These are phyloP conservation scores for Prorocentrum cordatum DNA, from an alignment of 169 alveolate species.

Conservation along the genomic window DNA sequence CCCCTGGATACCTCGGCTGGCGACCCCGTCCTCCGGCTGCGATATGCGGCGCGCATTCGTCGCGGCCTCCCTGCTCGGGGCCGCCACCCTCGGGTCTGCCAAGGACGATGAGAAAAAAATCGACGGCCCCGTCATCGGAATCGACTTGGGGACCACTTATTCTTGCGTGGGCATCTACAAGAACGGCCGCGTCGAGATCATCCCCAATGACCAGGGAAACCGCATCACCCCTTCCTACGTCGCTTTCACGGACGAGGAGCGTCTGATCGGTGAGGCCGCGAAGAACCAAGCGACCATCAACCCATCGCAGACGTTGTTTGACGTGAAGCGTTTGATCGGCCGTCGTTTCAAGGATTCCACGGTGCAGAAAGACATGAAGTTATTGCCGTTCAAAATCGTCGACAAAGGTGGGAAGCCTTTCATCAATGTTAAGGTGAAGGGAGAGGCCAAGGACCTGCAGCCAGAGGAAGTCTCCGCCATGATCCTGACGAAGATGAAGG, in stretches of 20 bases:
- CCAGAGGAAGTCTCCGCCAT: constrained; percentile 95
- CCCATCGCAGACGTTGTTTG: constrained; percentile 93
- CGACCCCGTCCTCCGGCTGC: no score
- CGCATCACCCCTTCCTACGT: constrained; percentile 97
- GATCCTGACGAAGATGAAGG: constrained; percentile 94
- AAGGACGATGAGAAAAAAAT: not conserved
- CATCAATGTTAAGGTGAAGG: constrained; percentile 84
- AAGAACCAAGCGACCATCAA: constrained; percentile 94
- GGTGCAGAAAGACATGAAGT: constrained; percentile 90
- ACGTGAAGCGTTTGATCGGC: constrained; percentile 97
- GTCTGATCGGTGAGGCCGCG: constrained; percentile 96
- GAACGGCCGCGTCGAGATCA: constrained; percentile 93
- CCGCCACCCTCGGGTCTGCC: not conserved
- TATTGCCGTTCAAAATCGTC: constrained; percentile 86
- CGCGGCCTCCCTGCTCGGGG: no score
- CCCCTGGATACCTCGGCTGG: no score
- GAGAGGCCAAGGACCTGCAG: constrained; percentile 85
- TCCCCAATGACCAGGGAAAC: constrained; percentile 83
- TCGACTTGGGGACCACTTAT: constrained; percentile 96
- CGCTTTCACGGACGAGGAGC: constrained; percentile 91
- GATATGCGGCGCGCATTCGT: no score
- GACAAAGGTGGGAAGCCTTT: constrained; percentile 81
- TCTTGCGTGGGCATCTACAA: constrained; percentile 94
- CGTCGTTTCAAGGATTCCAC: constrained; percentile 91
- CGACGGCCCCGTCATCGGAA: constrained; percentile 90